These are phyloP conservation scores for Fusarium bulbicola DNA, from an alignment of 2,329 filamentous ascomycete species.

Conservation along the genomic window DNA sequence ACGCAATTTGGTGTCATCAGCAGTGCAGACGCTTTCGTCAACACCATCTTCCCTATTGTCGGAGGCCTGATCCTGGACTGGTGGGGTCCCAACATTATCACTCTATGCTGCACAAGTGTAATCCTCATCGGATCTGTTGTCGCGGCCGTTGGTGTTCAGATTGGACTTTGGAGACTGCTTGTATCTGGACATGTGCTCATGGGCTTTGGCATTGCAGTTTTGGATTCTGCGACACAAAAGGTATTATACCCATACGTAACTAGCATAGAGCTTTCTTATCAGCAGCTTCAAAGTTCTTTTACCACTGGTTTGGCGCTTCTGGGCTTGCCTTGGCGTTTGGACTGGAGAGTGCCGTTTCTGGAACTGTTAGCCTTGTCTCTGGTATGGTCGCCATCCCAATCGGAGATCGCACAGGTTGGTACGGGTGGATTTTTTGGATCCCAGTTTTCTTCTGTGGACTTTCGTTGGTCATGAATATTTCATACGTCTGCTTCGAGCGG, in stretches of 20 bases:
- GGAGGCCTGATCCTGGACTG: neutral
- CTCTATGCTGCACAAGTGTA: neutral
- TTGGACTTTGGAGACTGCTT: neutral
- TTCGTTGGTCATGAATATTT: neutral
- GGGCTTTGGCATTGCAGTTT: neutral
- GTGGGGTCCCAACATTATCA: neutral
- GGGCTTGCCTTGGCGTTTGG: neutral
- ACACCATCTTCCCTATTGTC: neutral
- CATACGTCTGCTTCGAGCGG: neutral
- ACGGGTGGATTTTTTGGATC: neutral
- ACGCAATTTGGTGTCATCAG: neutral
- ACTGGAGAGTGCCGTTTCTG: neutral
- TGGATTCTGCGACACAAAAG: neutral
- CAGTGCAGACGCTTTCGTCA: neutral
- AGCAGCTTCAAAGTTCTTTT: neutral
- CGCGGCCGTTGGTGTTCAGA: neutral
- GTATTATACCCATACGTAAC: rapidly evolving
- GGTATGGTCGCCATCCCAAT: neutral
- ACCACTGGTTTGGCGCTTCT: neutral
- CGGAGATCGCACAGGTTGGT: neutral
- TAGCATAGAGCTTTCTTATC: rapidly evolving
- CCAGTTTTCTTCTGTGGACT: neutral
- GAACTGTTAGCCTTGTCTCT: neutral
- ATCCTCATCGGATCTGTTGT: neutral
- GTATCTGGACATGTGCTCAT: neutral